Conservation (phyloP, 2,329 filamentous ascomycete genomes). For the Aspergillus hiratsukae region DNA sequence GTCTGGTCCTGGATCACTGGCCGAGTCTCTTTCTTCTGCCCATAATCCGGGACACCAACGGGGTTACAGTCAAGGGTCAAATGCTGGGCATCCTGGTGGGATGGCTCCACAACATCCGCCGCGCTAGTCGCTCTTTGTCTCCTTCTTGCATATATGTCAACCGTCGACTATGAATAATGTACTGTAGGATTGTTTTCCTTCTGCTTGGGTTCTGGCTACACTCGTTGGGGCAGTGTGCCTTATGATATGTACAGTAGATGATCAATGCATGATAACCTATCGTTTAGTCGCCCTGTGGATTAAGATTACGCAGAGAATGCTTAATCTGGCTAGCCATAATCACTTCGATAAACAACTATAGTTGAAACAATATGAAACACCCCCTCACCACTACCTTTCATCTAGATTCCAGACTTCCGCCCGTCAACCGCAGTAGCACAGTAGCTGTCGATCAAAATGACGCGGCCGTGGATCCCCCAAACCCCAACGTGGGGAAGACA, state of each 20-base stretch:
- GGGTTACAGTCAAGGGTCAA: conserved; percentile 36
- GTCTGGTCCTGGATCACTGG: conserved; percentile 19
- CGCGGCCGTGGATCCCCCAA: no score
- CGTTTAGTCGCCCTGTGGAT: not conserved
- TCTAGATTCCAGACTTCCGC: not conserved
- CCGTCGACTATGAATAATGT: not conserved
- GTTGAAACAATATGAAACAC: not conserved
- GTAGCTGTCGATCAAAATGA: no score
- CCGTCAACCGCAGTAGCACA: not conserved
- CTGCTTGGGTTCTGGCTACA: not conserved
- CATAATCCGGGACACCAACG: conserved; percentile 28
- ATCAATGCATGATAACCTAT: conserved; percentile 7
- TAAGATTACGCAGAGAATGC: no score
- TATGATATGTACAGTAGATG: conserved; percentile 13
- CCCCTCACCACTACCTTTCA: not conserved
- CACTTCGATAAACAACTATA: not conserved
- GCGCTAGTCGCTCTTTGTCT: conserved; percentile 14
- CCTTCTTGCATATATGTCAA: conserved; percentile 3
- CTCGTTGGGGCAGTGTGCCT: not conserved
- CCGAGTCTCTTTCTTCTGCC: conserved; percentile 17
- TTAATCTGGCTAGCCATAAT: no score
- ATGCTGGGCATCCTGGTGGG: conserved; percentile 23
- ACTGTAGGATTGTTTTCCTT: not conserved
- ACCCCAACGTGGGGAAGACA: no score
- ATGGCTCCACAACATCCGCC: conserved; percentile 25